Base-by-base conservation (phyloP, 352 stramenopile genomes). In the Pythium sp. region DNA sequence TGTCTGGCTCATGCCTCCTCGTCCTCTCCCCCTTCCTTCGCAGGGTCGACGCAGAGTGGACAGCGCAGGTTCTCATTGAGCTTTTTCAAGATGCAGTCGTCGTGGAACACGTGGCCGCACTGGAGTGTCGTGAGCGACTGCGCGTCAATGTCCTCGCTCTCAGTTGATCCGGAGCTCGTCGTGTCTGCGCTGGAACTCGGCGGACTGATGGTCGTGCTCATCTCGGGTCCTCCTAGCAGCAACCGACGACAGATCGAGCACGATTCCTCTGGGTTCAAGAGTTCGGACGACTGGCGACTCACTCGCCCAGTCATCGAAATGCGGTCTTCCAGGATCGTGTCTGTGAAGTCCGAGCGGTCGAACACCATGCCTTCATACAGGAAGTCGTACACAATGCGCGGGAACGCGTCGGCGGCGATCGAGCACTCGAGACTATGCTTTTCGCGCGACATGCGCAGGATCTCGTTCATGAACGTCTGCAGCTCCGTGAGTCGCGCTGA, bases 281-380 rank as follows among this genome's bases (percentile, higher is more conserved):
- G 26, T 26, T 71, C 65, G 26, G 38, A 62, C 56, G 64, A 69
- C 41, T 83, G 70, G 62, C 26, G 67, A 47, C 28, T 36, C 15
- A 60, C 22, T n/a, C 43, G 15, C 6, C 54, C 54, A 7, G 54
- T 60, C 54, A 92, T 64, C 59, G 80, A 75, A n/a, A 86, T 38
- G 49, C 85, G 79, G n/a, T 87, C 77, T 67, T 90, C 84, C 12
- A 86, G 67, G 15, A 77, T 60, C 38, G 76, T 79, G 55, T 89
- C 80, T 66, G 67, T 74, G 49, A 93, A 84, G 66, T 93, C 87
- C 2, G 78, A 77, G 64, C 75, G 81, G 62, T 91, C 79, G 46
- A 93, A 91, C 54, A 94, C 82, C 86, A 93, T 92, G 53, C 85
- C 84, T 63, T 93, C 80, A 49, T 88, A 94, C 26, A 95, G 69